Evolutionary conservation across 176 grass and related monocot species (phyloP).

Genomic region (Luzula sylvatica): DNA sequence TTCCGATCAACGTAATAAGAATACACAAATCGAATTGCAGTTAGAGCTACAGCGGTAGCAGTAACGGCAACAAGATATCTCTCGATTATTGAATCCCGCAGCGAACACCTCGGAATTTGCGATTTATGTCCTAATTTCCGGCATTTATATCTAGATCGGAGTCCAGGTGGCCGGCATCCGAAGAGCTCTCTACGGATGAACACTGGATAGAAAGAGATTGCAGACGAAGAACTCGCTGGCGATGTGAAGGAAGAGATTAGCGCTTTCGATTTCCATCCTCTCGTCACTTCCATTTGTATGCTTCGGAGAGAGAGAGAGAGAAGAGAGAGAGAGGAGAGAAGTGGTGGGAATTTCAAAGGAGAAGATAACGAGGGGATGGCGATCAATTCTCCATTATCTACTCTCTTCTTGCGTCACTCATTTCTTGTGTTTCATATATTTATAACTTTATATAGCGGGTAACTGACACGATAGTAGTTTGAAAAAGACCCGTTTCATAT

Average conservation of each 20-base stretch:
- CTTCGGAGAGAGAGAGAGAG: neutral
- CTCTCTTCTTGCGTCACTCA: neutral
- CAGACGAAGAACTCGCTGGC: neutral
- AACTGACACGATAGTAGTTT: rapidly evolving
- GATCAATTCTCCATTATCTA: constrained; percentile 13
- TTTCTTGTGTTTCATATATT: neutral
- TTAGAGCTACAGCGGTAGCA: neutral
- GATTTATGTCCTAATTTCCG: neutral
- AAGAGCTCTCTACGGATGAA: constrained; percentile 3
- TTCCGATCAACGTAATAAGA: constrained; percentile 2
- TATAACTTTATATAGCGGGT: neutral
- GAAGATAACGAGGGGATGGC: constrained; percentile 14
- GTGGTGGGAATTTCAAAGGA: constrained; percentile 15
- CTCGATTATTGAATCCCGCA: constrained; percentile 10
- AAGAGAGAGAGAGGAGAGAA: neutral
- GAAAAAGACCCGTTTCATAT: neutral
- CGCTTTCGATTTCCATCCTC: neutral
- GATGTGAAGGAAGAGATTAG: constrained; percentile 11
- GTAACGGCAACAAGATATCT: constrained; percentile 10
- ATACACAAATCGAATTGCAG: constrained; percentile 3
- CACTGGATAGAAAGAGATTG: neutral
- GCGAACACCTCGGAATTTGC: neutral
- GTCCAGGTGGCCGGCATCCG: neutral
- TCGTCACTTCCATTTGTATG: neutral
- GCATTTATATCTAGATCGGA: constrained; percentile 6